Percentiles rank a stretch among this genome's conserved stretches.
Evolutionary conservation across 768 basidiomycete species (phyloP).

Genomic region (Cantharellus cinnabarinus): DNA sequence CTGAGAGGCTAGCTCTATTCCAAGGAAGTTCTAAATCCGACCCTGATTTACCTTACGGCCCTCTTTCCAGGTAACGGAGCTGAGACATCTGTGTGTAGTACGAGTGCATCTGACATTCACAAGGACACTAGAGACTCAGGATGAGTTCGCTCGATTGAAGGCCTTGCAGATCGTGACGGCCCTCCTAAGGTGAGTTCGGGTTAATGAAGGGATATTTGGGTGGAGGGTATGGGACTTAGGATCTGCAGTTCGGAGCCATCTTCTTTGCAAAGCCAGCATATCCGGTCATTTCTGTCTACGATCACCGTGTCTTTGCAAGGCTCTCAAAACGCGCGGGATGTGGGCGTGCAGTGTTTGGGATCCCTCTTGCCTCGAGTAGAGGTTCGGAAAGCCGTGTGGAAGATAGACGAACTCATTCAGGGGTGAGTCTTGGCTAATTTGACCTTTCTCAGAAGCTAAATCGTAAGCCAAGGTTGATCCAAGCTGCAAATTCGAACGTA

Average conservation of each 20-base stretch:
- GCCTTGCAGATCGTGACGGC: slow-evolving; percentile 73
- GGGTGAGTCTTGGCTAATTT: slow-evolving; percentile 27
- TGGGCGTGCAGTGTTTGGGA: slow-evolving; percentile 82
- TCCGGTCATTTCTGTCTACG: slow-evolving; percentile 38
- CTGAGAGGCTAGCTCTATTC: slow-evolving; percentile 30
- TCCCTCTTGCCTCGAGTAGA: slow-evolving; percentile 64
- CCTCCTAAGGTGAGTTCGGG: slow-evolving; percentile 24
- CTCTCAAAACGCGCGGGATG: slow-evolving; percentile 45
- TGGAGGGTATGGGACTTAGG: too few species aligned
- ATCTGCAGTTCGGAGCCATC: slow-evolving; percentile 23
- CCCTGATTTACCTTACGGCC: slow-evolving; percentile 59
- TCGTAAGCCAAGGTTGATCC: slow-evolving; percentile 40
- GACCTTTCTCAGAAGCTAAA: neutral
- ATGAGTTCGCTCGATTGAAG: slow-evolving; percentile 92
- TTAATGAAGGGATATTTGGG: neutral
- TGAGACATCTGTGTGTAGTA: neutral
- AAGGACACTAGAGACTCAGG: slow-evolving; percentile 65
- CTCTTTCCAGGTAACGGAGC: slow-evolving; percentile 42
- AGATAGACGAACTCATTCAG: slow-evolving; percentile 38
- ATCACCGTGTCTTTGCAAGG: slow-evolving; percentile 44
- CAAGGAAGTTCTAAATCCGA: slow-evolving; percentile 39
- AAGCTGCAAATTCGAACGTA: slow-evolving; percentile 60
- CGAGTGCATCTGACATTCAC: neutral
- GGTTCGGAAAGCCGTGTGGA: slow-evolving; percentile 66
- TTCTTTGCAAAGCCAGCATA: slow-evolving; percentile 28